phyloP scores from a whole-genome alignment of 2,329 filamentous ascomycete genomes.

The Fonsecaea multimorphosa region DNA sequence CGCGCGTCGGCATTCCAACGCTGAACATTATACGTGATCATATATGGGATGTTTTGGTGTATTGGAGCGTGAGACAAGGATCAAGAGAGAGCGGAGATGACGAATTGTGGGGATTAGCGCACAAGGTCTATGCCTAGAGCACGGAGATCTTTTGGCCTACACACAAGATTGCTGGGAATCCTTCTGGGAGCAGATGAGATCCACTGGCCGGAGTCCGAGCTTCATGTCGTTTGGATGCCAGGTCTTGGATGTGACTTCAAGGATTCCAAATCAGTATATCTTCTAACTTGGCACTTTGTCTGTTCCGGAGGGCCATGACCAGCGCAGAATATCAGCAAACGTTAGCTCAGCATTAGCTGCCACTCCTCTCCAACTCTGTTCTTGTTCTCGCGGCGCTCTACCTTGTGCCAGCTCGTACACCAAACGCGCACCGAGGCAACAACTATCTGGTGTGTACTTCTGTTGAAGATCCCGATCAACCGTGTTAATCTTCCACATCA shows the following conservation, averaged over 20 bases:
- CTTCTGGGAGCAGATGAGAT: slow-evolving; percentile 29
- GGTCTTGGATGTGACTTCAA: slow-evolving; percentile 30
- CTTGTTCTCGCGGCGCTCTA: slow-evolving; percentile 40
- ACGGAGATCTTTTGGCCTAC: slow-evolving; percentile 29
- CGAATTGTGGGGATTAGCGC: slow-evolving; percentile 31
- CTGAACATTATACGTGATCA: slow-evolving; percentile 67
- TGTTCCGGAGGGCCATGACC: slow-evolving; percentile 34
- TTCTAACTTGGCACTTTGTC: slow-evolving; percentile 34
- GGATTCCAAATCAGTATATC: slow-evolving; percentile 29
- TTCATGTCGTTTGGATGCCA: slow-evolving; percentile 38
- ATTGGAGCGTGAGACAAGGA: slow-evolving; percentile 46
- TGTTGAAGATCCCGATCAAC: slow-evolving; percentile 62
- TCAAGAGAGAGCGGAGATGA: slow-evolving; percentile 58
- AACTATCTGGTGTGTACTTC: slow-evolving; percentile 59
- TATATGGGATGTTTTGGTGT: slow-evolving; percentile 60
- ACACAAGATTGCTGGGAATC: slow-evolving; percentile 32
- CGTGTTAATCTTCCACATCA: slow-evolving; percentile 70
- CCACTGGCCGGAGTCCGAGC: slow-evolving; percentile 38
- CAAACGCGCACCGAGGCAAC: slow-evolving; percentile 60
- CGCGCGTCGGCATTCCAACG: slow-evolving; percentile 61
- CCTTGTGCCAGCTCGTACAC: slow-evolving; percentile 46
- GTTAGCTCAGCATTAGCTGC: slow-evolving; percentile 41
- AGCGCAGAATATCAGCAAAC: slow-evolving; percentile 15
- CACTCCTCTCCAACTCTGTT: slow-evolving; percentile 50
- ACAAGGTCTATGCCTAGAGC: slow-evolving; percentile 32